Conservation (phyloP, 2,329 filamentous ascomycete species). For the Byssothecium circinans region DNA sequence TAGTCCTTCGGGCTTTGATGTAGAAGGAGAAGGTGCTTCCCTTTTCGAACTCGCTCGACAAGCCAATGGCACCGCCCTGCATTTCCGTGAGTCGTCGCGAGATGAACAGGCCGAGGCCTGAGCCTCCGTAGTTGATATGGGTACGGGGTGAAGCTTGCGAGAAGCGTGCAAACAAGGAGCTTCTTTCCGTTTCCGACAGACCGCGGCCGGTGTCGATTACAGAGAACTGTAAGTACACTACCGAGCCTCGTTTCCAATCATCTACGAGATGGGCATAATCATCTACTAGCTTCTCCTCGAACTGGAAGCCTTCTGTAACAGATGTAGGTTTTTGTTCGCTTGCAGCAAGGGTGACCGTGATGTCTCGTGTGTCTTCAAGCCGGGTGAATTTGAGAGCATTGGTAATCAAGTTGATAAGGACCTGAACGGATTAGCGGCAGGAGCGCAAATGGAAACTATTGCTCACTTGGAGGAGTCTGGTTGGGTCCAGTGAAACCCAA, state of each 20-base stretch:
- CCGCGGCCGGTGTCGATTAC: slow-evolving; percentile 47
- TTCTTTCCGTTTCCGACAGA: slow-evolving; percentile 41
- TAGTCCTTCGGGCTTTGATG: slow-evolving; percentile 24
- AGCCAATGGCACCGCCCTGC: slow-evolving; percentile 36
- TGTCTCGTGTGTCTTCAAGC: slow-evolving; percentile 35
- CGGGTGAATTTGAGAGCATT: slow-evolving; percentile 52
- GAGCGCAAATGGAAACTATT: too few species aligned
- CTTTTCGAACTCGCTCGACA: slow-evolving; percentile 21
- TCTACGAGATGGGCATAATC: slow-evolving; percentile 14
- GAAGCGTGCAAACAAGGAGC: slow-evolving; percentile 36
- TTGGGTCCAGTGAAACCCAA: slow-evolving; percentile 47
- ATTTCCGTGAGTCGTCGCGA: slow-evolving; percentile 32
- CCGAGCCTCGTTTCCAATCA: slow-evolving; percentile 41
- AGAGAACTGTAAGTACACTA: slow-evolving; percentile 41
- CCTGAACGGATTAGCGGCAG: slow-evolving; percentile 1
- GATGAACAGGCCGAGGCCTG: slow-evolving; percentile 39
- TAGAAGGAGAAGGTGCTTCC: slow-evolving; percentile 41
- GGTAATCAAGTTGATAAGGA: slow-evolving; percentile 42
- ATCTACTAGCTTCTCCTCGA: slow-evolving; percentile 13
- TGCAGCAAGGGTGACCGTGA: slow-evolving; percentile 43
- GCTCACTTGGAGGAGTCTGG: slow-evolving; percentile 44
- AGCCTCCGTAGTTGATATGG: slow-evolving; percentile 44
- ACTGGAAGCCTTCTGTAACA: slow-evolving; percentile 36
- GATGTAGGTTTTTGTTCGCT: slow-evolving; percentile 32
- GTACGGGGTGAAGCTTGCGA: slow-evolving; percentile 37